phyloP scores from a whole-genome alignment of 2,329 filamentous ascomycete genomes.

The Fusarium tuaranense region DNA sequence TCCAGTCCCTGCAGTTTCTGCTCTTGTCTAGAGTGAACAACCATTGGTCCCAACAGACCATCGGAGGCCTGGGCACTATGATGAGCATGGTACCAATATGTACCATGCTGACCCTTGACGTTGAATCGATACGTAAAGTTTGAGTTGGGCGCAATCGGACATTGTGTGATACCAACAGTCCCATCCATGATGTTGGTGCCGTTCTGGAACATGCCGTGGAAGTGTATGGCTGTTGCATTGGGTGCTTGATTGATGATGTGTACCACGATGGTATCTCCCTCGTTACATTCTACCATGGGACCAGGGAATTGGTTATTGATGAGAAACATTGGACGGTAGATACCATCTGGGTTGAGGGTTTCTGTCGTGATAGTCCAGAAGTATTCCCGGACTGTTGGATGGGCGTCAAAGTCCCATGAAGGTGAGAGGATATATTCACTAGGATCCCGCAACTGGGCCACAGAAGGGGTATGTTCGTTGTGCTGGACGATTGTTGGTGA shows the following conservation, averaged over 20 bases:
- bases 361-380: slow-evolving; percentile 71
- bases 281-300: slow-evolving; percentile 78
- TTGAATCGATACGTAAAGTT: slow-evolving; percentile 77
- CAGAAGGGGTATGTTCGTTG: slow-evolving; percentile 38
- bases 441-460: slow-evolving; percentile 46
- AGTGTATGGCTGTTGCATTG: slow-evolving; percentile 78
- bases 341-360: slow-evolving; percentile 70
- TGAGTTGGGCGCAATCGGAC: slow-evolving; percentile 71
- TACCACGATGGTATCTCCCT: slow-evolving; percentile 78
- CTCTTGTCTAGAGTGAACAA: slow-evolving; percentile 70
- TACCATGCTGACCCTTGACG: slow-evolving; percentile 63
- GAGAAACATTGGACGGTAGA: slow-evolving; percentile 70
- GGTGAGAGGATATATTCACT: slow-evolving; percentile 68
- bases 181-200: slow-evolving; percentile 83
- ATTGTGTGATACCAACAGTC: slow-evolving; percentile 74
- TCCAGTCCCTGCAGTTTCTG: slow-evolving; percentile 40
- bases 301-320: slow-evolving; percentile 83
- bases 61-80: slow-evolving; percentile 74
- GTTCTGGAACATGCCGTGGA: slow-evolving; percentile 83
- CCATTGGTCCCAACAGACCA: slow-evolving; percentile 74
- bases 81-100: slow-evolving; percentile 74
- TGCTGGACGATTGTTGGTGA: slow-evolving; percentile 28
- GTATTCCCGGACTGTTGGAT: slow-evolving; percentile 66
- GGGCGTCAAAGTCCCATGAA: slow-evolving; percentile 65
- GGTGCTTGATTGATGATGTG: slow-evolving; percentile 75